Base-by-base conservation (phyloP, 352 stramenopile species). In the Pythium phragmiticola region DNA sequence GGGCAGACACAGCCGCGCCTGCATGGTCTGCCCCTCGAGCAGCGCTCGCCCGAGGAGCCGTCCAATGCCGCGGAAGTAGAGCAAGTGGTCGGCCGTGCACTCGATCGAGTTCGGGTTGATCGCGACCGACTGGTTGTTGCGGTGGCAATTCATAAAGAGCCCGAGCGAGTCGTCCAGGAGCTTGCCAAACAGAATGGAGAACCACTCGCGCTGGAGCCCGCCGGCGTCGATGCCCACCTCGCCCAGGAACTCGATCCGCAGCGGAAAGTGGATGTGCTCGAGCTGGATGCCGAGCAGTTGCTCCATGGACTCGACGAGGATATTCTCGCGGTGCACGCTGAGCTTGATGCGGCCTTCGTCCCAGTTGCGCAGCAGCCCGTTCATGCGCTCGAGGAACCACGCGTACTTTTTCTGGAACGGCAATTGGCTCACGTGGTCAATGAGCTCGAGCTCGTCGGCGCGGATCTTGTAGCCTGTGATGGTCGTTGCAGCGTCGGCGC, bases 11-110 rank as follows among this genome's bases (percentile, higher is more conserved):
- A 94, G 69, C 56, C 78, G 63, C 42, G 83, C 78, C 28, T 86
- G 77, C 77, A 94, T 88, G 4, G 79, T 82, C 50, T 90, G 78
- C 14, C 85, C 85, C 69, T 94, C 83, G 4, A 94, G 66, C 34
- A 94, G 63, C 5, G 85, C 77, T 8, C 84, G 80, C 0, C 85
- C 85, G 9, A 94, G 61, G 28, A 94, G 69, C 2, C 85, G 71
- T 2, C 85, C 85, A 53, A 89, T 85, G 33, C 82, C 83, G 26
- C 82, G 80, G 54, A 92, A 94, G 73, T 98, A 99, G 34, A 96
- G 76, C 70, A 92, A 68, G 45, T 92, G 83, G 62, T 90, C 80
- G 23, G 78, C 73, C 13, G 81, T 89, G 39, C 78, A 87, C 54
- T 88, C 79, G 66, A 84, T 77, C 12, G 83, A 92, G 48, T 87